A percentile compares a stretch with the other conserved stretches of the same genome.
These are phyloP conservation scores for Kodamaea fungicola DNA, from an alignment of 1,139 yeast species.

Conservation along the genomic window DNA sequence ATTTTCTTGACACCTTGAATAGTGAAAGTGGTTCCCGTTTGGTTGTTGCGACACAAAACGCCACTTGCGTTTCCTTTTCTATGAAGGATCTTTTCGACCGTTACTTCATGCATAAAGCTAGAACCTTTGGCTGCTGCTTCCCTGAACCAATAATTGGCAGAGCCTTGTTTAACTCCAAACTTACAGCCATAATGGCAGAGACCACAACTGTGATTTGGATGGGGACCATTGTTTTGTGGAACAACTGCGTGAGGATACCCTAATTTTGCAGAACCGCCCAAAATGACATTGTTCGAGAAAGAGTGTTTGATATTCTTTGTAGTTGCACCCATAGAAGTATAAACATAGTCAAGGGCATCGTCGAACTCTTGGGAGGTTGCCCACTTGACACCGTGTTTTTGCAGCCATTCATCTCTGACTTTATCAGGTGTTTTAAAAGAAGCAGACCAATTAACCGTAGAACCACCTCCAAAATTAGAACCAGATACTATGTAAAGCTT, in stretches of 20 bases:
- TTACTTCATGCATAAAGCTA: conserved; percentile 46
- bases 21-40: conserved; percentile 27
- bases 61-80: conserved; percentile 44
- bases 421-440: conserved; percentile 49
- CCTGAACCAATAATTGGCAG: conserved; percentile 49
- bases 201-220: conserved; percentile 46
- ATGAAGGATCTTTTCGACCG: conserved; percentile 39
- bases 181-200: conserved; percentile 51
- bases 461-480: conserved; percentile 57
- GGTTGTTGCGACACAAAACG: conserved; percentile 31
- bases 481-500: conserved; percentile 48
- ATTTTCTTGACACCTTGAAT: conserved; percentile 47
- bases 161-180: conserved; percentile 52
- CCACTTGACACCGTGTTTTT: conserved; percentile 47
- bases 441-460: conserved; percentile 64
- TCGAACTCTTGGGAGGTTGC: conserved; percentile 45
- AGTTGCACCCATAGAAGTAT: conserved; percentile 49
- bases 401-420: conserved; percentile 55
- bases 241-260: conserved; percentile 42
- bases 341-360: conserved; percentile 46
- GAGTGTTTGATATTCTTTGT: conserved; percentile 44
- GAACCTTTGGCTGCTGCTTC: conserved; percentile 48
- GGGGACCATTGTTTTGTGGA: conserved; percentile 50
- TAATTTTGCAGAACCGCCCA: conserved; percentile 44
- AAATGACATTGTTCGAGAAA: conserved; percentile 40